A percentile compares a stretch with the other conserved stretches of the same genome.
phyloP scores from a whole-genome alignment of 148 eudicot genomes.

The Gaultheria prostrata region DNA sequence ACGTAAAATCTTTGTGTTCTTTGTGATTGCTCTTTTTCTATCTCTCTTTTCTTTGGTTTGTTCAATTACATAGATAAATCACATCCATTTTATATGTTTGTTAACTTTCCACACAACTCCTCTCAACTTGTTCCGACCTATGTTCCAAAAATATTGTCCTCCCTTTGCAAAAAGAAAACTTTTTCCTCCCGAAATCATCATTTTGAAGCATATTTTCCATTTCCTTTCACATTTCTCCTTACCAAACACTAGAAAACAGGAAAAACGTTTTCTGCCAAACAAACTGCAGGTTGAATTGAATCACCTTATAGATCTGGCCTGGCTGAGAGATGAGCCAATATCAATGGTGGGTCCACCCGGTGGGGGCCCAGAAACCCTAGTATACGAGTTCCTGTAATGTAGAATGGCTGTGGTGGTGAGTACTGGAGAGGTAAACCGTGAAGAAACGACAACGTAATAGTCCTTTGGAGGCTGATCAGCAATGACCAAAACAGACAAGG shows the following conservation, averaged over 20 bases:
- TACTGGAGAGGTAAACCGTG: slow-evolving; percentile 70
- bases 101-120: no score
- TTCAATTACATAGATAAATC: no score
- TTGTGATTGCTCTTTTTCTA: no score
- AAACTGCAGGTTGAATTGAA: neutral
- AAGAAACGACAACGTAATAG: slow-evolving; percentile 72
- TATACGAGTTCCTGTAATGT: slow-evolving; percentile 75
- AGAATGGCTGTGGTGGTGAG: slow-evolving; percentile 73
- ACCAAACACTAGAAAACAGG: neutral
- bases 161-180: no score
- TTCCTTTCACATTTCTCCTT: neutral
- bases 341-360: slow-evolving; percentile 80
- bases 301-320: slow-evolving; percentile 80
- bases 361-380: slow-evolving; percentile 57
- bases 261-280: neutral
- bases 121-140: no score
- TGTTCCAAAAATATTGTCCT: neutral
- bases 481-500: slow-evolving; percentile 76
- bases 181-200: no score
- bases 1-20: no score
- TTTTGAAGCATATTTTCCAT: no score
- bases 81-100: no score
- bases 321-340: slow-evolving; percentile 61
- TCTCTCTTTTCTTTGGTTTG: no score
- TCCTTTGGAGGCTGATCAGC: slow-evolving; percentile 80